phyloP scores from a whole-genome alignment of 2,329 filamentous ascomycete species.

The Aspergillus neotritici region DNA sequence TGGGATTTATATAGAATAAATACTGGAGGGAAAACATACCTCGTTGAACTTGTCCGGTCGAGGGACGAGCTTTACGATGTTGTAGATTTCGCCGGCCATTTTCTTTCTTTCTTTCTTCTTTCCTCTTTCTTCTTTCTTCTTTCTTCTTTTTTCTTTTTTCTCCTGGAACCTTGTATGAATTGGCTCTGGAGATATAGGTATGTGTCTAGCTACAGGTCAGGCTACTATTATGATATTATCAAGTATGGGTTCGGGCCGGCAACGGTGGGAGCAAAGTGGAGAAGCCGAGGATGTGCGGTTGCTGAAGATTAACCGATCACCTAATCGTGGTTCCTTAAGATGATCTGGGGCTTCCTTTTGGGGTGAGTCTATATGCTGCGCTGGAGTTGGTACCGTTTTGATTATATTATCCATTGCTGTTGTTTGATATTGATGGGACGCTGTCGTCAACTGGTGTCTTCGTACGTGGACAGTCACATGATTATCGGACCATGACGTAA shows the following conservation, averaged over 20 bases:
- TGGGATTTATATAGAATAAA: not conserved
- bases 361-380: too few relatives aligned
- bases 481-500: conserved; percentile 6
- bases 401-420: too few relatives aligned
- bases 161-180: not conserved
- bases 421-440: too few relatives aligned
- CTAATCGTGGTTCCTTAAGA: not conserved
- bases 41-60: conserved; percentile 16
- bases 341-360: not conserved
- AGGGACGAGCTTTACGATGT: conserved; percentile 17
- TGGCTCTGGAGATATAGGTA: too few relatives aligned
- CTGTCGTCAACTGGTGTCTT: too few relatives aligned
- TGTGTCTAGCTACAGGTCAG: too few relatives aligned
- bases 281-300: conserved; percentile 1
- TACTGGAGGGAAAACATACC: conserved; percentile 6
- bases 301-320: not conserved
- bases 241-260: too few relatives aligned
- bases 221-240: too few relatives aligned
- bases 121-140: too few relatives aligned
- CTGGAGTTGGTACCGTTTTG: too few relatives aligned
- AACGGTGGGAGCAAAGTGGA: not conserved
- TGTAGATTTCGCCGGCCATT: conserved; percentile 14
- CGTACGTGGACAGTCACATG: conserved; percentile 1
- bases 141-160: not conserved
- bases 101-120: not conserved